Evolutionary conservation across 768 basidiomycete species (phyloP).

Genomic region (Pisolithus orientalis): DNA sequence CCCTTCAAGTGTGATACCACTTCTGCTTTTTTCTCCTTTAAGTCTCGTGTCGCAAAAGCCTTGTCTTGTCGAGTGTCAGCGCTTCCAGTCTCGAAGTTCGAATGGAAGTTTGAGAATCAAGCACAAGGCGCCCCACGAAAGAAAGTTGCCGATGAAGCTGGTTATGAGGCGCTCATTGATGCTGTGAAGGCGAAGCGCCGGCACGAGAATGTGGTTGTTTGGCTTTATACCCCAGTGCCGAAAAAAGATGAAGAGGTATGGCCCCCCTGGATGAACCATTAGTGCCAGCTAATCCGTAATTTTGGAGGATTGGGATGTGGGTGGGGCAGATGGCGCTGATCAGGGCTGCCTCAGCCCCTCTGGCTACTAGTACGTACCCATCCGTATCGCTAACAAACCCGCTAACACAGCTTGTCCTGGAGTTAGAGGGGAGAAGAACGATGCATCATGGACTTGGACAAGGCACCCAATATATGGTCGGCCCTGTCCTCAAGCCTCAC

Average conservation of each 20-base stretch:
- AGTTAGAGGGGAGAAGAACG: too few relatives aligned
- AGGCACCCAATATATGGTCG: too few relatives aligned
- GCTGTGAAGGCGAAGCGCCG: conserved; percentile 7
- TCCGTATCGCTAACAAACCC: too few relatives aligned
- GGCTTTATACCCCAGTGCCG: not conserved
- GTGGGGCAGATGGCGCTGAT: too few relatives aligned
- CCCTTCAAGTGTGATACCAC: conserved; percentile 5
- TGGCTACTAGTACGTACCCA: too few relatives aligned
- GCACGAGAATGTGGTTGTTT: conserved; percentile 1
- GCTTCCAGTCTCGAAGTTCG: not conserved
- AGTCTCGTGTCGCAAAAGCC: not conserved
- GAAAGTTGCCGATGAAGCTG: conserved; percentile 1
- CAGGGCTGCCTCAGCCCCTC: too few relatives aligned
- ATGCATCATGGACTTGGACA: too few relatives aligned
- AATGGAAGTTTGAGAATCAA: conserved; percentile 5
- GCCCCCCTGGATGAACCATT: too few relatives aligned
- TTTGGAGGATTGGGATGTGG: too few relatives aligned
- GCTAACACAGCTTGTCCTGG: too few relatives aligned
- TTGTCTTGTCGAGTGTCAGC: not conserved
- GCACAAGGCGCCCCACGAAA: conserved; percentile 1
- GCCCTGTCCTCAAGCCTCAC: too few relatives aligned
- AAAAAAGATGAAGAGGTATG: conserved; percentile 3
- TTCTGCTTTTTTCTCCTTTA: not conserved
- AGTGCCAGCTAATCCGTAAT: too few relatives aligned
- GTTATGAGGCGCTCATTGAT: conserved; percentile 4